Evolutionary conservation across 441 rosid genomes (phyloP).

Genomic region (Omphalea diandra): DNA sequence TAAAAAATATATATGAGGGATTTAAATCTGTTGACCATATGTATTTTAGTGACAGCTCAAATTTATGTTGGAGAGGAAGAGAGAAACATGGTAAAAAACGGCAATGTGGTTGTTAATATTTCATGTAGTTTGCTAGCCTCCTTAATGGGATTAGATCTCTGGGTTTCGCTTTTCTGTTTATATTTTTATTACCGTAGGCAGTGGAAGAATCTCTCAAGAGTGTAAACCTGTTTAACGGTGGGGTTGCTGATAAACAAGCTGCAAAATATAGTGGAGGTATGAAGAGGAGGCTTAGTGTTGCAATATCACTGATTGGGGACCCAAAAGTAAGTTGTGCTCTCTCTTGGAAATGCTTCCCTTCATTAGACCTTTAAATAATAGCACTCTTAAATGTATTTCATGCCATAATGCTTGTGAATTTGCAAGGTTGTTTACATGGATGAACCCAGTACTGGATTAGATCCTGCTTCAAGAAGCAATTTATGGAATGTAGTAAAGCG

Average conservation of each 20-base stretch:
- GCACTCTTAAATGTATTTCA: conserved; percentile 16
- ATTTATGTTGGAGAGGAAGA: neutral
- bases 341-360: conserved; percentile 7
- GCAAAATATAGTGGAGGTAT: conserved; percentile 98
- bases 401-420: conserved; percentile 12
- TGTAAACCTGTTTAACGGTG: conserved; percentile 75
- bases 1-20: conserved; percentile 2
- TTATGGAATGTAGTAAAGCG: conserved; percentile 80
- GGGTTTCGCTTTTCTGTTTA: conserved; percentile 10
- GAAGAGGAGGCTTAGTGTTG: conserved; percentile 97
- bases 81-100: neutral
- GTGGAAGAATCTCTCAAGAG: conserved; percentile 90
- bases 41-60: neutral
- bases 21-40: neutral
- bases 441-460: conserved; percentile 92
- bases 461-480: conserved; percentile 87
- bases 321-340: conserved; percentile 57
- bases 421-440: conserved; percentile 92
- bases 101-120: neutral
- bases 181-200: conserved; percentile 42
- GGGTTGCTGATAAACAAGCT: conserved; percentile 81
- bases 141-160: neutral
- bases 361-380: conserved; percentile 10
- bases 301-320: conserved; percentile 91
- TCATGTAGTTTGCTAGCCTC: neutral